Evolutionary conservation across 2,329 filamentous ascomycete genomes (phyloP).

Genomic region (Claviceps pusilla): DNA sequence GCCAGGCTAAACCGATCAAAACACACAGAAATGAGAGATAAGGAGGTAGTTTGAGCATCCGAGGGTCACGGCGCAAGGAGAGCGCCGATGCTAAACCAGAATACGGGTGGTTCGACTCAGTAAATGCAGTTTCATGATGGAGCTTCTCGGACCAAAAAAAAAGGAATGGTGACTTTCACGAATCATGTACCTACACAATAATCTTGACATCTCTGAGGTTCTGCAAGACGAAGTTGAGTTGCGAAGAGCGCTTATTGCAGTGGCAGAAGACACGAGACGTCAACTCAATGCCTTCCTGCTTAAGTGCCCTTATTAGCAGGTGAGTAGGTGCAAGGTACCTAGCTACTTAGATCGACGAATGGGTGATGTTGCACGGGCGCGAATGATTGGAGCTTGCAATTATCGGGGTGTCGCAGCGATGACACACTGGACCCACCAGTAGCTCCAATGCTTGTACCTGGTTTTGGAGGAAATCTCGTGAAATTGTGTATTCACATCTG

Average conservation of each 20-base stretch:
- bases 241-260: neutral
- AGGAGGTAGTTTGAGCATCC: conserved; percentile 68
- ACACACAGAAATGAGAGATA: conserved; percentile 79
- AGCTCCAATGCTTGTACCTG: too few relatives aligned
- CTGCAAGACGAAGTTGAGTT: neutral
- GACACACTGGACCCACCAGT: neutral
- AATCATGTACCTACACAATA: conserved; percentile 30
- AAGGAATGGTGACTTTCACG: neutral
- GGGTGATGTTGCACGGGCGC: neutral
- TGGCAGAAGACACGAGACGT: neutral
- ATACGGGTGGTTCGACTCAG: neutral
- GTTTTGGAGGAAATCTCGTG: too few relatives aligned
- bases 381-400: neutral
- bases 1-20: conserved; percentile 72
- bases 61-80: conserved; percentile 63
- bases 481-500: too few relatives aligned
- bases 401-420: neutral
- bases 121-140: neutral
- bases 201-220: conserved; percentile 31
- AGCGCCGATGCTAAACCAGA: conserved; percentile 38
- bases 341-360: neutral
- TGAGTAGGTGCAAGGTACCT: too few relatives aligned
- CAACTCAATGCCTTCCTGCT: neutral
- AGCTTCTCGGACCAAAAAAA: neutral
- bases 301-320: too few relatives aligned